A percentile compares a stretch with the other conserved stretches of the same genome.
Conservation (phyloP, 352 stramenopile genomes). For the Phytophthora constricta region DNA sequence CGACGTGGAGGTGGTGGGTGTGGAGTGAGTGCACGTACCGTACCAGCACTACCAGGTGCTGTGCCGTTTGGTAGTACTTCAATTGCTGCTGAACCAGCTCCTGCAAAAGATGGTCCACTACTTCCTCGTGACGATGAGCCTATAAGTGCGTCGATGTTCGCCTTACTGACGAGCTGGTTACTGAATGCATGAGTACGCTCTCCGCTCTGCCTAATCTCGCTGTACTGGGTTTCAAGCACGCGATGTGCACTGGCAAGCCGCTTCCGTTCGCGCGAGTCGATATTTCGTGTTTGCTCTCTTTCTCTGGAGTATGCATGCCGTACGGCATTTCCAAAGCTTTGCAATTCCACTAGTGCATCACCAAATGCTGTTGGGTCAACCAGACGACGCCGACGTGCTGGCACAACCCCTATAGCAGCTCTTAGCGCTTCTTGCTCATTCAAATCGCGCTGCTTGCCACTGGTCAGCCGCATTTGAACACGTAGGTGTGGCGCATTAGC, state of each 20-base stretch:
- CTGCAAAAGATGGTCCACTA: neutral
- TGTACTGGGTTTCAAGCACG: constrained; percentile 50
- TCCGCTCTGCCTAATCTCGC: constrained; percentile 40
- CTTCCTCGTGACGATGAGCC: neutral
- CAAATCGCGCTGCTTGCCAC: constrained; percentile 48
- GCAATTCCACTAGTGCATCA: constrained; percentile 57
- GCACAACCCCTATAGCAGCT: constrained; percentile 32
- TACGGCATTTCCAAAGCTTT: constrained; percentile 62
- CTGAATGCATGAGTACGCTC: constrained; percentile 66
- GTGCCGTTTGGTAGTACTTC: neutral
- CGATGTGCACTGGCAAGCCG: constrained; percentile 39
- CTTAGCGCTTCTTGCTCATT: constrained; percentile 59
- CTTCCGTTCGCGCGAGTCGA: constrained; percentile 43
- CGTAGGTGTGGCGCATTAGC: constrained; percentile 51
- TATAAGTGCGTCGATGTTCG: constrained; percentile 45
- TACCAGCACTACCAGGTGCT: constrained; percentile 8
- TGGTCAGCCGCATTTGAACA: constrained; percentile 69
- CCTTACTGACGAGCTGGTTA: constrained; percentile 71
- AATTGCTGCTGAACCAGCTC: neutral
- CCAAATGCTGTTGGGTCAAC: constrained; percentile 60
- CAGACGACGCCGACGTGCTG: constrained; percentile 47
- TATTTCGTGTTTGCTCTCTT: constrained; percentile 43
- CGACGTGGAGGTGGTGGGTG: constrained; percentile 19
- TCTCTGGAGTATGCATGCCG: constrained; percentile 50
- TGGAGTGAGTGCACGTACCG: constrained; percentile 23